Conservation (phyloP, 352 stramenopile genomes). For the Aphanomyces cochlioides region DNA sequence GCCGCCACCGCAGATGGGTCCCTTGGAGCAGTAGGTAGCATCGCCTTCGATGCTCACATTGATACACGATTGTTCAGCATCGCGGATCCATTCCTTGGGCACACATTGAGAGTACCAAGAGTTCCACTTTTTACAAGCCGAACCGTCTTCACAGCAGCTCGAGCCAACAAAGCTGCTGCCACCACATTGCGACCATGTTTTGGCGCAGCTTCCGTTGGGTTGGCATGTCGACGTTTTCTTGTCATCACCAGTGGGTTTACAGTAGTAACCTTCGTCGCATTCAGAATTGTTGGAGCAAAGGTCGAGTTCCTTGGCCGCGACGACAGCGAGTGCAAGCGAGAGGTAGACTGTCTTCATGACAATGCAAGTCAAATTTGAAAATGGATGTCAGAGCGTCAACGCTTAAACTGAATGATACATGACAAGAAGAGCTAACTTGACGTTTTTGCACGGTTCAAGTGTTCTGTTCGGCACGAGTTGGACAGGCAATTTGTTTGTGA, state of each 20-base stretch:
- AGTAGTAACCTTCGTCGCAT: slow-evolving; percentile 6
- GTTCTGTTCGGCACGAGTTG: no score
- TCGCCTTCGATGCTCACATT: slow-evolving; percentile 39
- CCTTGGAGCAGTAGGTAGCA: slow-evolving; percentile 44
- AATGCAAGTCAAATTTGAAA: no score
- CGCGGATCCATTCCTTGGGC: not conserved
- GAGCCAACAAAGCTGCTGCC: slow-evolving; percentile 13
- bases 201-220: slow-evolving; percentile 17
- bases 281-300: not conserved
- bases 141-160: slow-evolving; percentile 10
- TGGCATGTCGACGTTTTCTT: slow-evolving; percentile 6
- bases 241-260: slow-evolving; percentile 5
- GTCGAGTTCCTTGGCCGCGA: not conserved
- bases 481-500: no score
- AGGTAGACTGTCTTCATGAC: not conserved
- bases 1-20: slow-evolving; percentile 38
- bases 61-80: slow-evolving; percentile 30
- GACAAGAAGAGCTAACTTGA: no score
- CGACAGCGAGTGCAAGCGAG: not conserved
- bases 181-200: slow-evolving; percentile 9
- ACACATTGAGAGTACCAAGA: slow-evolving; percentile 23
- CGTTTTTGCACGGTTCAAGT: no score
- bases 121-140: slow-evolving; percentile 14
- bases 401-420: no score
- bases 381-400: no score